phyloP scores from a whole-genome alignment of 768 basidiomycete species.

The Phanerodontia chrysosporium region DNA sequence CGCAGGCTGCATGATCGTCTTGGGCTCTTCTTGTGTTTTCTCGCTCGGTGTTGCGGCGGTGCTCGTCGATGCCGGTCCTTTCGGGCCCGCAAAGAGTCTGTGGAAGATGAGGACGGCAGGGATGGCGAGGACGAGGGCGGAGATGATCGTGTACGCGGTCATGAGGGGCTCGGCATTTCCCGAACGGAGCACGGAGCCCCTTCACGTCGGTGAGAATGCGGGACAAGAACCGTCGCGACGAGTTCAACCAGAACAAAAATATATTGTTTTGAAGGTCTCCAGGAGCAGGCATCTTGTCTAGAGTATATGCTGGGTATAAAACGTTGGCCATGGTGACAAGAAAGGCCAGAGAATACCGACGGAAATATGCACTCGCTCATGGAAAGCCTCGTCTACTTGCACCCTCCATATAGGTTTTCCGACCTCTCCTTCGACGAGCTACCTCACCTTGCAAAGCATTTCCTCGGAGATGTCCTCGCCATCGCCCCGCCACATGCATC shows the following conservation, averaged over 20 bases:
- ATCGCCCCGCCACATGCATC: not conserved
- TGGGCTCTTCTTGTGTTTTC: conserved; percentile 32
- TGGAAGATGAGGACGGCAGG: conserved; percentile 27
- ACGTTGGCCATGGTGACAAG: too few species aligned
- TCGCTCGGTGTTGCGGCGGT: conserved; percentile 14
- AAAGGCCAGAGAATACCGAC: too few species aligned
- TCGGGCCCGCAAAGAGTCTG: conserved; percentile 9
- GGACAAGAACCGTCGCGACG: not conserved
- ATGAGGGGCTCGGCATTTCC: conserved; percentile 8
- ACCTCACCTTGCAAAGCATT: conserved; percentile 1
- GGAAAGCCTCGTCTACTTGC: not conserved
- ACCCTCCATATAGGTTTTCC: conserved; percentile 1
- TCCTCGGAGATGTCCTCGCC: not conserved
- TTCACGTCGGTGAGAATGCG: not conserved
- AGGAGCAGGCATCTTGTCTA: not conserved
- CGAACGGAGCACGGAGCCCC: not conserved
- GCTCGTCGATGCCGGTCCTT: conserved; percentile 7
- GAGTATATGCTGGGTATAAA: not conserved
- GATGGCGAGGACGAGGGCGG: conserved; percentile 28
- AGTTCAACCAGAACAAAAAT: not conserved
- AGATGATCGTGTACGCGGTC: conserved; percentile 20
- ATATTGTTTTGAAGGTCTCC: not conserved
- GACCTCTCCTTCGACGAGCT: conserved; percentile 8
- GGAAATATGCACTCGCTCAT: too few species aligned
- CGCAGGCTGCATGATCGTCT: conserved; percentile 71